Conservation (phyloP, 371 early-diverging fungal species). For the Apophysomyces trapeziformis region DNA sequence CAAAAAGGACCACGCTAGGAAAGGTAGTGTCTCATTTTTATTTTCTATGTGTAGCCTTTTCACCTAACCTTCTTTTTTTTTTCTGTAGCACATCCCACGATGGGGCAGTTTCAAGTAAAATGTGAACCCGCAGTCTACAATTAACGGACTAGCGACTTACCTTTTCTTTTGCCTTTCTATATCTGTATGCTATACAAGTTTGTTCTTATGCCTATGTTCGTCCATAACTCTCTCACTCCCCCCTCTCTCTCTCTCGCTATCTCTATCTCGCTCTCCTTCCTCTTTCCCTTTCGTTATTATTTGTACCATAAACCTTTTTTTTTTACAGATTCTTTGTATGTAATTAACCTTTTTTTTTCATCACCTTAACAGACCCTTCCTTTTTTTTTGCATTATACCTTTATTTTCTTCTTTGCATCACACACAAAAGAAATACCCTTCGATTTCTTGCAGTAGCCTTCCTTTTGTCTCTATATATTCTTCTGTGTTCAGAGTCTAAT, state of each 20-base stretch:
- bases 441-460: neutral
- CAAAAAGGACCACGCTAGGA: neutral
- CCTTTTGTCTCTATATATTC: slow-evolving; percentile 6
- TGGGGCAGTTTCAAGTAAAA: neutral
- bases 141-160: neutral
- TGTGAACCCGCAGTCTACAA: neutral
- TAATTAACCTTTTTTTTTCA: neutral
- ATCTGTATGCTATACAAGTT: slow-evolving; percentile 14
- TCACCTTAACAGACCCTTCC: neutral
- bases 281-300: slow-evolving; percentile 13
- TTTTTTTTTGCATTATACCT: slow-evolving; percentile 6
- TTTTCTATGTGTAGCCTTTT: neutral
- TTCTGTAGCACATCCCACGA: neutral
- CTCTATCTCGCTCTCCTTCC: slow-evolving; percentile 8
- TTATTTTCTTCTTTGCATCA: slow-evolving; percentile 12
- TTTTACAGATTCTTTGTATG: slow-evolving; percentile 11
- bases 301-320: slow-evolving; percentile 17
- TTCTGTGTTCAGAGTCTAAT: neutral
- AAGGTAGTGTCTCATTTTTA: neutral
- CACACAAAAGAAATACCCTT: slow-evolving; percentile 6
- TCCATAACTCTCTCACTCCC: neutral
- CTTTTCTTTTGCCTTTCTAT: neutral
- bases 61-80: neutral
- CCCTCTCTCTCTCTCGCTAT: neutral
- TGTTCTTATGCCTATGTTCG: too few relatives aligned